These are phyloP conservation scores for Tillandsia fasciculata DNA, from an alignment of 176 grass and related monocot genomes.

Conservation along the genomic window DNA sequence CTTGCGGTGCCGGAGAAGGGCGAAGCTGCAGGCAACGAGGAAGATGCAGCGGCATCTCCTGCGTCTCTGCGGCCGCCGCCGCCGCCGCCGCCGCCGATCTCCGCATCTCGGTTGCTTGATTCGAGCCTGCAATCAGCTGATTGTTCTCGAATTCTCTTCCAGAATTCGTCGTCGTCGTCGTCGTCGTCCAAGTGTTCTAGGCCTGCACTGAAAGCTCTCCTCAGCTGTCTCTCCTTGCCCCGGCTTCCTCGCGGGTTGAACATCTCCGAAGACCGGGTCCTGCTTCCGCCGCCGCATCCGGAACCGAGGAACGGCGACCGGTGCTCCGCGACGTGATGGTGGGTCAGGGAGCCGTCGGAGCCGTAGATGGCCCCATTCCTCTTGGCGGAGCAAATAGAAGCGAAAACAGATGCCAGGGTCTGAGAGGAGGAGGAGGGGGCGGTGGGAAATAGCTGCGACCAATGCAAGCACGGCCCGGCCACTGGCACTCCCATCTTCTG, in stretches of 20 bases:
- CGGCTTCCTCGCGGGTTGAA: not conserved
- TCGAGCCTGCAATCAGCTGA: slow-evolving; percentile 27
- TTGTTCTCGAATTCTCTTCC: slow-evolving; percentile 59
- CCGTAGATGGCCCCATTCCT: too few species aligned
- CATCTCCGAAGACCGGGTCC: slow-evolving; percentile 42
- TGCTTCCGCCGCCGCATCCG: slow-evolving; percentile 6
- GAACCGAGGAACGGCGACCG: slow-evolving; percentile 25
- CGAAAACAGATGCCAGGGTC: not conserved
- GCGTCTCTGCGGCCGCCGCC: not conserved
- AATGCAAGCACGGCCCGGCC: not conserved
- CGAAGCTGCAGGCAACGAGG: not conserved
- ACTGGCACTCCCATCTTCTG: not conserved
- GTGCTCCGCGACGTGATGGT: not conserved
- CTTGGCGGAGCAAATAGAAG: not conserved
- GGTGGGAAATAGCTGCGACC: not conserved
- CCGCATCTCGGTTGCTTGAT: not conserved
- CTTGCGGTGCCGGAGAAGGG: not conserved
- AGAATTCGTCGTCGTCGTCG: slow-evolving; percentile 40
- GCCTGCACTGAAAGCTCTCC: slow-evolving; percentile 45
- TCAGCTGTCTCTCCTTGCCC: slow-evolving; percentile 12
- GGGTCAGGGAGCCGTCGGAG: too few species aligned
- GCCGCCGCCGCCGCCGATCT: not conserved
- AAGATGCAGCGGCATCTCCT: not conserved
- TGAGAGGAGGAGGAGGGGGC: not conserved
- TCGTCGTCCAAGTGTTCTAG: slow-evolving; percentile 39